Percentiles rank a stretch among this genome's conserved stretches.
These are phyloP conservation scores for Sporothrix pallida DNA, from an alignment of 2,329 filamentous ascomycete genomes.

Conservation along the genomic window DNA sequence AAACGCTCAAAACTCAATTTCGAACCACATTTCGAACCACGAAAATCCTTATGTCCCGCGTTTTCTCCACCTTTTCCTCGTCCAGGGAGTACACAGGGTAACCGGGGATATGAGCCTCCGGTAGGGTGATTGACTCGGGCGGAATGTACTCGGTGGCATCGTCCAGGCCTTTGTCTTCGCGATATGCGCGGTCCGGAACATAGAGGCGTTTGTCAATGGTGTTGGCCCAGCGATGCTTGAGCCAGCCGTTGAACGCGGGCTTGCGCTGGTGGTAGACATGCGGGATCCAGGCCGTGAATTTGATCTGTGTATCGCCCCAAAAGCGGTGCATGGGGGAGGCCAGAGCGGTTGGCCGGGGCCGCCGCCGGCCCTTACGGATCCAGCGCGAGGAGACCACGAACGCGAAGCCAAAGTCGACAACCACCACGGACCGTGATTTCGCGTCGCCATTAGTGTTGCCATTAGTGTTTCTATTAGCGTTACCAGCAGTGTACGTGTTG, in stretches of 20 bases:
- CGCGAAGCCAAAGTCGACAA: no score
- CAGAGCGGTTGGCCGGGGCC: background rate
- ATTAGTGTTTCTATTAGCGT: no score
- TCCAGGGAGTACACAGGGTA: background rate
- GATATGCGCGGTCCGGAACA: background rate
- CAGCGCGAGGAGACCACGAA: no score
- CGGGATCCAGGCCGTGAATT: background rate
- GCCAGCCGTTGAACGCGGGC: constrained; percentile 5
- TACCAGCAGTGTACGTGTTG: no score
- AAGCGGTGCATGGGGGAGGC: background rate
- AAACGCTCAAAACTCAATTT: no score
- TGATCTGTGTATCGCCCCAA: background rate
- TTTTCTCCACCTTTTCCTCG: no score
- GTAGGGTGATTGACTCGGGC: background rate
- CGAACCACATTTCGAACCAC: no score
- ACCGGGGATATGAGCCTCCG: background rate
- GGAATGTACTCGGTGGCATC: constrained; percentile 2
- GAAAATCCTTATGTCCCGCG: no score
- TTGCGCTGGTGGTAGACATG: background rate
- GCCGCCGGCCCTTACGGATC: background rate
- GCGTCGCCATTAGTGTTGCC: background rate
- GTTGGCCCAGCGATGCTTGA: background rate
- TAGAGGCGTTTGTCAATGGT: background rate
- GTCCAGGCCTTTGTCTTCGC: background rate
- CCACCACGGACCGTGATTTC: background rate